Evolutionary conservation across 805 yeast genomes (phyloP), one percentile per base, ranked within the genome.

Genomic region (Candida easanensis): DNA sequence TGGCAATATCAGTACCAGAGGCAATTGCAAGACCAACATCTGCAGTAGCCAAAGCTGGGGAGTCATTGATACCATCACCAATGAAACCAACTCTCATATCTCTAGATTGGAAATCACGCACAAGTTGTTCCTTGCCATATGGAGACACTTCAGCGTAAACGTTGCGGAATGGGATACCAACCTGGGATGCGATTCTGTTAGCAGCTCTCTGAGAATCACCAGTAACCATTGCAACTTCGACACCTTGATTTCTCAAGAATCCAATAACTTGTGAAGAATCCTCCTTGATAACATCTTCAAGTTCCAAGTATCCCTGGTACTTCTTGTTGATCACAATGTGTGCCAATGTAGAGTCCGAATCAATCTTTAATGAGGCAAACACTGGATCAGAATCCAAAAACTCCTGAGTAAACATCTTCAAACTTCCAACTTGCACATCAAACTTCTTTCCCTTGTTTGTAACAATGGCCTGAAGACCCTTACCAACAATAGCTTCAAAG

Each of bases 11-110:
- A 0, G 98, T 87, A 5, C 98, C 97, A 0, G 95, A 78, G 9
- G 95, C 83, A 45, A 95, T 79, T 10, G 98, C 93, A 55, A 95
- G 80, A 19, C 99, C 99, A 16, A 93, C 66, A 52, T 89, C 88
- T 1, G 97, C 85, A 43, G 84, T 76, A 1, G 88, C 95, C 42
- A 93, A 73, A 0, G 98, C 98, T 0, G 99, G 97, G 0, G 98
- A 95, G 61, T 93, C 99, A 63, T 93, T 93, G 52, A 93, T 87
- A 46, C 99, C 99, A 65, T 93, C 99, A 30, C 99, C 99, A 18
- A 93, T 83, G 71, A 95, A 89, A 5, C 90, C 91, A 33, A 93
- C 83, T 15, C 70, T 67, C 10, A 65, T 54, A 2, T 69, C 70
- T 3, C 53, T 53, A 13, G 53, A 62, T 56, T 82, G 86, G 42